These are phyloP conservation scores for Orobanche coerulescens DNA, from an alignment of 257 asterid species.

Conservation along the genomic window DNA sequence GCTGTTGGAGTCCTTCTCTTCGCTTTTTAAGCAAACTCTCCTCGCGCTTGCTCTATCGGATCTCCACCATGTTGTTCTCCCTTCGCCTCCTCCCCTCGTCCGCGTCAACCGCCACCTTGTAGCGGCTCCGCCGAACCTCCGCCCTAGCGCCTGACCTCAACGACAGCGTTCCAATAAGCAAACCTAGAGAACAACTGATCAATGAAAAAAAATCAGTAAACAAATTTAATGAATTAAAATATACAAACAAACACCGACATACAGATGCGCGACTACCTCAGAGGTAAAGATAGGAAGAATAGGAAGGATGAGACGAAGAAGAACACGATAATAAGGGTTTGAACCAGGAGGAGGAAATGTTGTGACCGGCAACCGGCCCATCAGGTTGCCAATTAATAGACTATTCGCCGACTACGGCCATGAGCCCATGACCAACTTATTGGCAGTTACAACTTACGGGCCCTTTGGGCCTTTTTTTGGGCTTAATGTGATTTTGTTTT, in stretches of 20 bases:
- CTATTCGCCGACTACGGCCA: not conserved
- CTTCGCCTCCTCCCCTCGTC: conserved; percentile 91
- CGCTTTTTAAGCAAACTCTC: conserved; percentile 80
- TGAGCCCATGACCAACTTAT: too few relatives aligned
- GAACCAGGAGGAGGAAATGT: not conserved
- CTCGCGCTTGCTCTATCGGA: conserved; percentile 85
- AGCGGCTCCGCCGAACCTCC: conserved; percentile 81
- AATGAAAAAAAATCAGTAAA: not conserved
- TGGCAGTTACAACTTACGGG: not conserved
- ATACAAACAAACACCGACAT: not conserved
- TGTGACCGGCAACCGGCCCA: conserved; percentile 18
- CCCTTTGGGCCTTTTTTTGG: not conserved
- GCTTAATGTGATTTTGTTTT: too few relatives aligned
- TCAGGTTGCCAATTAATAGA: conserved; percentile 1
- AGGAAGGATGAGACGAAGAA: not conserved
- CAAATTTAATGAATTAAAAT: not conserved
- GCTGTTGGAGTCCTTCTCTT: conserved; percentile 67
- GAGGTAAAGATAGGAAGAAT: not conserved
- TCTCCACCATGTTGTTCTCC: conserved; percentile 95
- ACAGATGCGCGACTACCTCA: conserved; percentile 15
- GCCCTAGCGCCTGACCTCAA: conserved; percentile 75
- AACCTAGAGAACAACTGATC: conserved; percentile 5
- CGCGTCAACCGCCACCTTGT: conserved; percentile 94
- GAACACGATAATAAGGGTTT: conserved; percentile 12
- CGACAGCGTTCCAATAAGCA: conserved; percentile 46